Evolutionary conservation across 2,329 filamentous ascomycete species (phyloP), one percentile per base, ranked within the genome.

Genomic region (Epichloe scottii): DNA sequence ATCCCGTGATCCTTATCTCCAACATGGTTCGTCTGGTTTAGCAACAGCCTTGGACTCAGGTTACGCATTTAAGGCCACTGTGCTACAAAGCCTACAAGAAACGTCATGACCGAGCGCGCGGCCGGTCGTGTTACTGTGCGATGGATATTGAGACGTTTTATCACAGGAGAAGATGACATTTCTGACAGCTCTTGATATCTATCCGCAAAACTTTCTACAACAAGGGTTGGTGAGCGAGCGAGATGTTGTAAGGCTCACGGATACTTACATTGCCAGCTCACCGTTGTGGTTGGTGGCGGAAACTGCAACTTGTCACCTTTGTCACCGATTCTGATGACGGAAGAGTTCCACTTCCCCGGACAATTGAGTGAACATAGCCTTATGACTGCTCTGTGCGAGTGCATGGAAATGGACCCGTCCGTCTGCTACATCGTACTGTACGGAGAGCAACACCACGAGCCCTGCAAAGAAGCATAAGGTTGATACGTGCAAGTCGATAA

Each of bases 251-350:
- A 8, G 33, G 33, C 15, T 19, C 40, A n/a, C 49, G 43, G 49
- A 26, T 46, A 47, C 43, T 46, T 42, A 46, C 49, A 51, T 51
- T 42, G 43, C 49, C 43, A 47, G 35, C 49, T 46, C 49, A 51
- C 34, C 43, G 8, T 51, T 42, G 43, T 51, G 19, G 37, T 23
- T 51, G 43, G 42, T 23, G 15, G 33, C 21, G 26, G 21, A 46
- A 30, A 30, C 17, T 44, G 21, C 23, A 12, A 26, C 45, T 47
- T 40, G 44, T 33, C 17, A 12, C 10, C 37, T 17, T 39, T 38
- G 33, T 26, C 21, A 40, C 40, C 30, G 45, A 38, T 38, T 37
- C 14, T 12, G 8, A 26, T 33, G 35, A 1, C 35, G 14, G 35
- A 15, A 12, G 17, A 38, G 21, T 35, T 35, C 17, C 44, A 47